Base-by-base conservation (phyloP, 1,139 yeast genomes). In the Yamadazyma triangularis region DNA sequence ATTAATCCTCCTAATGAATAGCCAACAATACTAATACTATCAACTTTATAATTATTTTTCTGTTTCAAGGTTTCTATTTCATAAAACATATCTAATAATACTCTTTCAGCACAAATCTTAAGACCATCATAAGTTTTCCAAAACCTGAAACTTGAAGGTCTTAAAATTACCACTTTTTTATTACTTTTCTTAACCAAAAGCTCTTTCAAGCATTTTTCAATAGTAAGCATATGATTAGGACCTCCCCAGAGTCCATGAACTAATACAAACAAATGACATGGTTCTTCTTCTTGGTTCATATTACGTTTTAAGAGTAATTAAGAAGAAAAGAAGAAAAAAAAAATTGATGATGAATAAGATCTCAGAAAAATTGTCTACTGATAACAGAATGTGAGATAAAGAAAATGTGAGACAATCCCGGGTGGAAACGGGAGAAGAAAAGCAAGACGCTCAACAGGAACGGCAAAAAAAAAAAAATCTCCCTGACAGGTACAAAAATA, bases 181-280 rank as follows among this genome's bases (percentile, higher is more conserved):
- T 56, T 45, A 4, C 60, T 48, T 7, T 54, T 56, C 4, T 44
- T 50, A 2, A 50, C 46, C 3, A 75, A 41, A 4, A 65, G 53
- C 21, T 64, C 63, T 24, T 63, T 61, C 15, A 87, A 50, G 11
- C 75, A 62, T 16, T 69, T 63, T 41, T 76, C 79, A 29, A 85
- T 58, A 9, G 83, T 66, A 24, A 66, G 58, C 73, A 88, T 65
- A 52, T 88, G 95, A 27, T 70, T 68, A 4, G 91, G 83, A 25
- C 81, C 78, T 3, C 96, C 96, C 85, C 94, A 86, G 21, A 89
- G 64, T 50, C 95, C 96, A 55, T 88, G 96, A 22, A 85, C 69
- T n/a, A 88, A 59, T 12, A 87, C 83, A 47, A 86, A 78, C 27
- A 88, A 58, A 51, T 87, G 96, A 18, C 45, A 40, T 24, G 37